A percentile compares a stretch with the other conserved stretches of the same genome.
Evolutionary conservation across 2,329 filamentous ascomycete genomes (phyloP).

Genomic region (Botrytis aclada): DNA sequence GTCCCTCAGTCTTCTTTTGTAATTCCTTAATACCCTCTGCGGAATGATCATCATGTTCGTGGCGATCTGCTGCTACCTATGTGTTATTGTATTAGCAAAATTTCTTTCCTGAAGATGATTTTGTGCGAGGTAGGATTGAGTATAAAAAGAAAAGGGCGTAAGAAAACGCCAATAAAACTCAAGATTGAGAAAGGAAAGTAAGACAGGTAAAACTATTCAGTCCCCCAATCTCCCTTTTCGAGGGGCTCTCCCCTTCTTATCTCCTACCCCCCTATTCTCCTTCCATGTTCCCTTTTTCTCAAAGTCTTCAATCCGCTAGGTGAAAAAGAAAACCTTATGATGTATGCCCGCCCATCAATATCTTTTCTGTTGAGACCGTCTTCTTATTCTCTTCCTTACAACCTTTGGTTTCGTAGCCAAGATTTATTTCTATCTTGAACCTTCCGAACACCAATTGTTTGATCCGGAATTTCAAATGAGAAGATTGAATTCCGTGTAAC

Average conservation of each 20-base stretch:
- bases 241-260: neutral
- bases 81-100: neutral
- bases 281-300: neutral
- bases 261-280: neutral
- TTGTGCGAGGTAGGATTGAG: neutral
- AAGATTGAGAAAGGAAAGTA: rapidly evolving
- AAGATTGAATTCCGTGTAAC: neutral
- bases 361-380: neutral
- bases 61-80: slow-evolving; percentile 32
- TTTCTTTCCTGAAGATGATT: neutral
- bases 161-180: neutral
- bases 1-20: slow-evolving; percentile 49
- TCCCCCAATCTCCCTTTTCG: neutral
- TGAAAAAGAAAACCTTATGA: neutral
- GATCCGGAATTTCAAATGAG: neutral
- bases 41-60: slow-evolving; percentile 19
- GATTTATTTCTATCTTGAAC: neutral
- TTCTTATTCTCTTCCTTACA: neutral
- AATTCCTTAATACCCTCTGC: slow-evolving; percentile 52
- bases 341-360: neutral
- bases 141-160: neutral
- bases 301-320: neutral
- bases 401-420: neutral
- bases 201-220: neutral
- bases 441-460: neutral